Evolutionary conservation across 106 monocot species (phyloP).

Genomic region (Acorus calamus): DNA sequence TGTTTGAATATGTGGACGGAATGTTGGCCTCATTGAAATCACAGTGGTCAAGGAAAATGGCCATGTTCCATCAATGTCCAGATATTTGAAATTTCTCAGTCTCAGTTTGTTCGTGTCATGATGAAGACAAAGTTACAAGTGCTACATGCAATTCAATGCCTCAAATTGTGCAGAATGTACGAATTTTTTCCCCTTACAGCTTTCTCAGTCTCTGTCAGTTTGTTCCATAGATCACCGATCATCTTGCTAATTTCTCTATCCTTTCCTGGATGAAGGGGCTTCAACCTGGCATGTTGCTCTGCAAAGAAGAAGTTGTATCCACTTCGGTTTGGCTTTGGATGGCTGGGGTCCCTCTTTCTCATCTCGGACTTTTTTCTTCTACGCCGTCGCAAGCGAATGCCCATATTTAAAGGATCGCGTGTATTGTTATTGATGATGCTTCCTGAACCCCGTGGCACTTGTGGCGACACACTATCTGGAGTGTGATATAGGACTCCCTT

Average conservation of each 20-base stretch:
- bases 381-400: slow-evolving; percentile 30
- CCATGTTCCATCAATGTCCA: too few species aligned
- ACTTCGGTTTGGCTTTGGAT: slow-evolving; percentile 88
- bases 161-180: neutral
- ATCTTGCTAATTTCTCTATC: slow-evolving; percentile 83
- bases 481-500: slow-evolving; percentile 63
- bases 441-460: neutral
- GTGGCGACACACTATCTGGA: slow-evolving; percentile 20
- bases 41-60: too few species aligned
- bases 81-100: too few species aligned
- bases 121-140: too few species aligned
- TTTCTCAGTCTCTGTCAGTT: slow-evolving; percentile 60
- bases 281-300: slow-evolving; percentile 81
- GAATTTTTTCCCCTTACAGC: slow-evolving; percentile 40
- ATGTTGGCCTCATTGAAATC: too few species aligned
- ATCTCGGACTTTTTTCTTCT: slow-evolving; percentile 35
- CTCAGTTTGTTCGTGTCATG: too few species aligned
- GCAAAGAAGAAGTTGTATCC: slow-evolving; percentile 99
- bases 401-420: neutral
- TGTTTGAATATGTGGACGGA: too few species aligned
- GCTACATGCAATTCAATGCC: too few species aligned
- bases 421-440: slow-evolving; percentile 1
- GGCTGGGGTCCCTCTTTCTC: slow-evolving; percentile 63
- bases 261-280: slow-evolving; percentile 61
- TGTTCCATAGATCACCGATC: slow-evolving; percentile 90